Conservation (phyloP, 176 grass and related monocot genomes). For the Poa annua region DNA sequence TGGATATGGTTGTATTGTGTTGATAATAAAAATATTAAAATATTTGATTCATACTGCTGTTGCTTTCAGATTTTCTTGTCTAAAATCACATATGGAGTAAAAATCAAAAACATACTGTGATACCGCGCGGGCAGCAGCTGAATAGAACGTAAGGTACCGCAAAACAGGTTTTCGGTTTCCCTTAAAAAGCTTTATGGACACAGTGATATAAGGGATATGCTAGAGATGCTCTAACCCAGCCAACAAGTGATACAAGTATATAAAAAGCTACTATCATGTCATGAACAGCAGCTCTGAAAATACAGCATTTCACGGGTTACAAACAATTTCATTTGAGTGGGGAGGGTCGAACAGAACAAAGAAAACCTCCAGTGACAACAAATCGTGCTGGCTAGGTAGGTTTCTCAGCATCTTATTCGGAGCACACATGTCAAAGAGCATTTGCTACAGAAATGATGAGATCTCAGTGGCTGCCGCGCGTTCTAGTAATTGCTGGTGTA, state of each 20-base stretch:
- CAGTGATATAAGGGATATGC: no score
- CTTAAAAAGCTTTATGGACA: no score
- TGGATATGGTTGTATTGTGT: no score
- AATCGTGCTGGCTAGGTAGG: constrained; percentile 4
- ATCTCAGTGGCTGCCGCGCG: not conserved
- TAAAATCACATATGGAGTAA: no score
- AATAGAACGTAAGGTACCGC: no score
- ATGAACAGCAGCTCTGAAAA: constrained; percentile 22
- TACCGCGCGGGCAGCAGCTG: no score
- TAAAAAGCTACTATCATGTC: not conserved
- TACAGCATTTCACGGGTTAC: not conserved
- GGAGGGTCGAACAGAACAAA: constrained; percentile 30
- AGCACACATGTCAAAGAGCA: not conserved
- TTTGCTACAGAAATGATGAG: constrained; percentile 29
- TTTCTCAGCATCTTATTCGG: constrained; percentile 49
- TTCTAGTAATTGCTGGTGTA: constrained; percentile 91
- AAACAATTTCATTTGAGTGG: constrained; percentile 21
- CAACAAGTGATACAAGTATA: not conserved
- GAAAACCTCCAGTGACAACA: constrained; percentile 12
- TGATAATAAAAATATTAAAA: no score
- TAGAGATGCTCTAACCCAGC: not conserved
- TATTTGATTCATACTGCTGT: no score
- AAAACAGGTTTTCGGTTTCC: no score
- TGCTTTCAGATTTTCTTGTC: no score
- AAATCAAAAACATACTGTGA: no score